Base-by-base conservation (phyloP, 352 stramenopile genomes). In the Aphanomyces cochlioides region DNA sequence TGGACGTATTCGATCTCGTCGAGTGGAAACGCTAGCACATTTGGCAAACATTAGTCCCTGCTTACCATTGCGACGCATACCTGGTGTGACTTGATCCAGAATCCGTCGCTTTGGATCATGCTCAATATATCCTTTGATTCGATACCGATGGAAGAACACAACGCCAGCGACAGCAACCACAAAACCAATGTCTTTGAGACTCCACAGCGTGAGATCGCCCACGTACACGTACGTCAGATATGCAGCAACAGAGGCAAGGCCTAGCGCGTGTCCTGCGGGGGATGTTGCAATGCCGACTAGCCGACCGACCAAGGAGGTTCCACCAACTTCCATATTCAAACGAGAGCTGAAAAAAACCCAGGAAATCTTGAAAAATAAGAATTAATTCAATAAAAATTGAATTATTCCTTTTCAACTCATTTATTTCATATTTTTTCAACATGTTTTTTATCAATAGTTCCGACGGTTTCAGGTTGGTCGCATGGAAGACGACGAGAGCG, bases 131-230 rank as follows among this genome's bases (percentile, higher is more conserved):
- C 80, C 80, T 67, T 76, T 82, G 45, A 78, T 83, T 34, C 74
- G 77, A n/a, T 78, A 53, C 19, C 84, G 78, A 60, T 84, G 81
- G 66, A 87, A 75, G 40, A 89, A 78, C 0, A 89, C 81, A n/a
- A 79, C 78, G 34, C 64, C 70, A 47, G 76, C 73, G 8, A 92
- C 81, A 2, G 76, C 82, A 54, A 78, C 66, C 54, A 92, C 83
- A 65, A 92, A 92, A 36, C 76, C 53, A 47, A 81, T 85, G 72
- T 92, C 81, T 67, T 89, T 87, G 7, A 74, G 41, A 17, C 75
- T 66, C 81, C 83, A 92, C 21, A 19, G n/a, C 15, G 60, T 43
- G 12, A 61, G 7, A 10, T 50, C 19, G 3, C 63, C 63, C 13
- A 69, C 34, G 63, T 69, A 69, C 12, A 59, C 15, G 19, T 60